These are phyloP conservation scores for Conoideocrella luteorostrata DNA, from an alignment of 2,329 filamentous ascomycete genomes.

Conservation along the genomic window DNA sequence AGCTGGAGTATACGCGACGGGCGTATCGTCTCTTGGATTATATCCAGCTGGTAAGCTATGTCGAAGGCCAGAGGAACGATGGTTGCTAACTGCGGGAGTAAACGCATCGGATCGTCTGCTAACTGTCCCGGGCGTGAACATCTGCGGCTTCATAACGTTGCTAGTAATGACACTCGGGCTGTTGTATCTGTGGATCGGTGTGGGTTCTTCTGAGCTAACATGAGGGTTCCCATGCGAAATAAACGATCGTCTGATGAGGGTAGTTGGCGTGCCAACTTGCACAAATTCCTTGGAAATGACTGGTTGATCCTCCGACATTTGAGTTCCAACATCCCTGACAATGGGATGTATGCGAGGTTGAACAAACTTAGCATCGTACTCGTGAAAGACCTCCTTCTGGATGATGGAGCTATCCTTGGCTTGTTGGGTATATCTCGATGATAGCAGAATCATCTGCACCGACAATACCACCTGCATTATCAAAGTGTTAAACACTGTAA, in stretches of 20 bases:
- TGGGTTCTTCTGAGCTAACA: slow-evolving; percentile 56
- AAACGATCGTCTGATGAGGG: slow-evolving; percentile 68
- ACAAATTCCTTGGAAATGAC: slow-evolving; percentile 38
- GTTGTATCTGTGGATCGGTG: slow-evolving; percentile 18
- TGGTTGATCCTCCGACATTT: slow-evolving; percentile 53
- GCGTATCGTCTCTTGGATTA: slow-evolving; percentile 5
- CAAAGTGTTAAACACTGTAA: slow-evolving; percentile 80
- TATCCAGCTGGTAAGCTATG: slow-evolving; percentile 30
- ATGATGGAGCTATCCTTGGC: slow-evolving; percentile 78
- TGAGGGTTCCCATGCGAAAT: slow-evolving; percentile 76
- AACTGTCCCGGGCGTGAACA: slow-evolving; percentile 35
- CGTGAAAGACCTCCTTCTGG: slow-evolving; percentile 85
- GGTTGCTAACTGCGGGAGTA: slow-evolving; percentile 21
- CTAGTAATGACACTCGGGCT: slow-evolving; percentile 3
- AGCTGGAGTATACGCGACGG: slow-evolving; percentile 13
- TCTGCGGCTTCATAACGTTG: slow-evolving; percentile 33
- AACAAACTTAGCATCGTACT: slow-evolving; percentile 95
- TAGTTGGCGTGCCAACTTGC: slow-evolving; percentile 46
- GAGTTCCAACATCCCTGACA: slow-evolving; percentile 71
- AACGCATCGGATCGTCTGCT: slow-evolving; percentile 29
- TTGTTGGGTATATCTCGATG: slow-evolving; percentile 72
- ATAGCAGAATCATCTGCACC: slow-evolving; percentile 66
- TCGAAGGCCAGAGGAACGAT: slow-evolving; percentile 21
- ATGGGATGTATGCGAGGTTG: slow-evolving; percentile 80
- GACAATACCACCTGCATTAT: slow-evolving; percentile 70